phyloP scores from a whole-genome alignment of 208 protist species.

The Entamoeba dispar region DNA sequence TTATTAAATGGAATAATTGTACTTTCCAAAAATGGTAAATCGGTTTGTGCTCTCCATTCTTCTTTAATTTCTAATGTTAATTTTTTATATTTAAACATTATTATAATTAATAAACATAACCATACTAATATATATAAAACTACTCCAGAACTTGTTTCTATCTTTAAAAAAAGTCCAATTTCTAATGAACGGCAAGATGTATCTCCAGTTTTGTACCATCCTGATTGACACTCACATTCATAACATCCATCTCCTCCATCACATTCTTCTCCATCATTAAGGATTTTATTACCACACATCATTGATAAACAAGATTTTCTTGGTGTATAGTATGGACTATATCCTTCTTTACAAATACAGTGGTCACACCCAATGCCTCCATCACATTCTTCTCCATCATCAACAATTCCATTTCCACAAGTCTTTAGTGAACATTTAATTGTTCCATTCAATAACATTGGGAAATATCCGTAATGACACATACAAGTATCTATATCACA shows the following conservation, averaged over 20 bases:
- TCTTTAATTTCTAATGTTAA: no score
- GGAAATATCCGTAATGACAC: no score
- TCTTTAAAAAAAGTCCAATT: not conserved
- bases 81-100: no score
- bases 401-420: not conserved
- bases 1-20: no score
- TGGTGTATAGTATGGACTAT: not conserved
- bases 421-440: not conserved
- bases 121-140: not conserved
- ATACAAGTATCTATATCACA: no score
- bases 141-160: not conserved
- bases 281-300: no score
- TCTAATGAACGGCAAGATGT: not conserved
- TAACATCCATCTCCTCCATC: not conserved
- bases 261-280: not conserved
- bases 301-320: no score
- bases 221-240: not conserved
- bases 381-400: not conserved
- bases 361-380: not conserved
- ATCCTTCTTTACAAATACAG: not conserved
- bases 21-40: no score
- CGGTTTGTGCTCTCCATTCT: no score
- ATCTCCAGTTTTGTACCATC: not conserved
- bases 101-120: not conserved
- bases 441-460: not conserved